Evolutionary conservation across 148 eudicot species (phyloP).

Genomic region (Camellia sinensis): DNA sequence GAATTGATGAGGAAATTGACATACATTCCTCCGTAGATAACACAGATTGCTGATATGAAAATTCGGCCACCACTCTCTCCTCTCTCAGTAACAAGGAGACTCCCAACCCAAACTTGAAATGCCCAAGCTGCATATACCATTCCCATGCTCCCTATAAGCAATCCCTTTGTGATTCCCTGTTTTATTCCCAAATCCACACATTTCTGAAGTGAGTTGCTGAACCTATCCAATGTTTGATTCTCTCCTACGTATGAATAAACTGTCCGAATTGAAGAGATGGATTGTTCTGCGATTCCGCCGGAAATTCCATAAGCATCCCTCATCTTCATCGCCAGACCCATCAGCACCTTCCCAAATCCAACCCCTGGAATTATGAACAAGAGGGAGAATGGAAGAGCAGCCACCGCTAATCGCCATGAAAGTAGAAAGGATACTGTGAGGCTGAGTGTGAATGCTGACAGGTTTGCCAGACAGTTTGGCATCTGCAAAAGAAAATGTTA

Average conservation of each 20-base stretch:
- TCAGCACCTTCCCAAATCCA: conserved; percentile 35
- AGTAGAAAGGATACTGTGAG: conserved; percentile 32
- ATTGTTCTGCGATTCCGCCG: conserved; percentile 45
- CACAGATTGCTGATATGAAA: conserved; percentile 27
- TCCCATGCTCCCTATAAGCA: conserved; percentile 46
- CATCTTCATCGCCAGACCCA: conserved; percentile 30
- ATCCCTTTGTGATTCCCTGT: conserved; percentile 39
- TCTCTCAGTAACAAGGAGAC: conserved; percentile 34
- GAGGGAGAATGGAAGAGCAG: conserved; percentile 34
- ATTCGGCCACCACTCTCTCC: conserved; percentile 39
- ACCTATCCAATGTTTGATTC: conserved; percentile 29
- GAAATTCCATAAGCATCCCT: conserved; percentile 40
- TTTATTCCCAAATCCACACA: conserved; percentile 32
- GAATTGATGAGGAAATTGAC: conserved; percentile 2
- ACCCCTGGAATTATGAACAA: conserved; percentile 34
- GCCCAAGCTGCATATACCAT: conserved; percentile 32
- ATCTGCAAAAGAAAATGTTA: conserved; percentile 23
- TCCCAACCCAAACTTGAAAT: conserved; percentile 42
- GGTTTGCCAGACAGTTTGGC: conserved; percentile 33
- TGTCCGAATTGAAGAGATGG: conserved; percentile 42
- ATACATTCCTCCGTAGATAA: conserved; percentile 42
- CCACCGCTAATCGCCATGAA: conserved; percentile 44
- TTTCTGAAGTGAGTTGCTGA: conserved; percentile 29
- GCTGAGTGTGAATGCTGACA: conserved; percentile 26
- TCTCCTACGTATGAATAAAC: conserved; percentile 46